Evolutionary conservation across 169 alveolate species (phyloP).

Genomic region (Plasmodium knowlesi): DNA sequence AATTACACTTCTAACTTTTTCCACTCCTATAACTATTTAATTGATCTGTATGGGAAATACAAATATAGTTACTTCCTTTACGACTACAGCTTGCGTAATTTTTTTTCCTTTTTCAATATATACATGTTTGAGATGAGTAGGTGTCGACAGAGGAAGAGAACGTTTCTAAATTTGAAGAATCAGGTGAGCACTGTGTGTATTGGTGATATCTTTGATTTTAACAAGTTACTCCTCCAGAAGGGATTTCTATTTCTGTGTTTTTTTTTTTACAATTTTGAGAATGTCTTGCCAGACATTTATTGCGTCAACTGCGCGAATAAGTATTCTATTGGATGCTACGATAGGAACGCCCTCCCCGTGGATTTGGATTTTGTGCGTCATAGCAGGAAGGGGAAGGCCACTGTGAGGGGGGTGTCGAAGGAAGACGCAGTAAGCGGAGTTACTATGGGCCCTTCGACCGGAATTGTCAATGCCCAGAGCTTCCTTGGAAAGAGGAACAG

Average conservation of each 20-base stretch:
- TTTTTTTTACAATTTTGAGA: constrained; percentile 48
- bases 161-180: not conserved
- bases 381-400: not conserved
- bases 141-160: not conserved
- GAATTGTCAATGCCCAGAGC: not conserved
- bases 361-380: not conserved
- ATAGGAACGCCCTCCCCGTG: not conserved
- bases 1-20: constrained; percentile 32
- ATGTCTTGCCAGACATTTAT: constrained; percentile 16
- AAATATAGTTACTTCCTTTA: constrained; percentile 58
- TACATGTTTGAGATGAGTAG: not conserved
- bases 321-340: constrained; percentile 14
- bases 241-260: constrained; percentile 32
- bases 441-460: not conserved
- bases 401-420: not conserved
- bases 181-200: constrained; percentile 9
- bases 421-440: not conserved
- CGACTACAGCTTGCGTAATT: not conserved
- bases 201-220: constrained; percentile 26
- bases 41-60: constrained; percentile 33
- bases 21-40: constrained; percentile 16
- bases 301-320: constrained; percentile 47
- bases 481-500: not conserved
- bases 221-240: constrained; percentile 40
- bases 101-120: constrained; percentile 42